These are phyloP conservation scores for Pichia cabralensis DNA, from an alignment of 805 yeast genomes.

Conservation along the genomic window DNA sequence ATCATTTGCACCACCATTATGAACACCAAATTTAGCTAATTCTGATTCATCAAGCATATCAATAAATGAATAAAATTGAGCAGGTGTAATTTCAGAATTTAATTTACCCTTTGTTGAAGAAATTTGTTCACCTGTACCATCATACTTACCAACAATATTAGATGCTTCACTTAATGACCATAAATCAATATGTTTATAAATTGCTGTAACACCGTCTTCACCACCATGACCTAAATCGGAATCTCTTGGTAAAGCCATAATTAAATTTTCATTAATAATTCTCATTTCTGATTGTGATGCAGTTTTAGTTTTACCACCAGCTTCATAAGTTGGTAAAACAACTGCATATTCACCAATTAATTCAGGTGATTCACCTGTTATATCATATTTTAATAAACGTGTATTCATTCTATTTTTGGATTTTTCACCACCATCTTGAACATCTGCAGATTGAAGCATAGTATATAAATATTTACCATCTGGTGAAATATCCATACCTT, in stretches of 20 bases:
- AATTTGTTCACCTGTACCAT: constrained; percentile 18
- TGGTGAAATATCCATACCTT: constrained; percentile 23
- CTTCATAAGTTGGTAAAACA: constrained; percentile 19
- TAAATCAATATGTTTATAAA: constrained; percentile 22
- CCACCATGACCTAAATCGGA: constrained; percentile 19
- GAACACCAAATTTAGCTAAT: constrained; percentile 23
- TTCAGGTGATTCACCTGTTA: constrained; percentile 13
- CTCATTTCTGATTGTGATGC: constrained; percentile 26
- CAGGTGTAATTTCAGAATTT: constrained; percentile 16
- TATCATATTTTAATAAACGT: constrained; percentile 23
- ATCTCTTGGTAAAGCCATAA: constrained; percentile 25
- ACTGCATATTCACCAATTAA: constrained; percentile 23
- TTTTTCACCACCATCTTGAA: constrained; percentile 25
- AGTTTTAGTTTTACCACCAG: constrained; percentile 18
- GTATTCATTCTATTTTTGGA: constrained; percentile 14
- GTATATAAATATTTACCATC: constrained; percentile 22
- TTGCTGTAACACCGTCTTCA: constrained; percentile 15
- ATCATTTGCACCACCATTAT: constrained; percentile 25
- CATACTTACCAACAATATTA: constrained; percentile 22
- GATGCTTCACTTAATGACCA: constrained; percentile 22
- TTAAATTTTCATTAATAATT: constrained; percentile 19
- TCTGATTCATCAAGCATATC: constrained; percentile 19
- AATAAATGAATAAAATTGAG: constrained; percentile 20
- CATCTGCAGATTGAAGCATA: constrained; percentile 21
- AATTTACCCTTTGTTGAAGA: constrained; percentile 20